Conservation (phyloP, 306 rosid genomes). For the Rubus parviflorus region DNA sequence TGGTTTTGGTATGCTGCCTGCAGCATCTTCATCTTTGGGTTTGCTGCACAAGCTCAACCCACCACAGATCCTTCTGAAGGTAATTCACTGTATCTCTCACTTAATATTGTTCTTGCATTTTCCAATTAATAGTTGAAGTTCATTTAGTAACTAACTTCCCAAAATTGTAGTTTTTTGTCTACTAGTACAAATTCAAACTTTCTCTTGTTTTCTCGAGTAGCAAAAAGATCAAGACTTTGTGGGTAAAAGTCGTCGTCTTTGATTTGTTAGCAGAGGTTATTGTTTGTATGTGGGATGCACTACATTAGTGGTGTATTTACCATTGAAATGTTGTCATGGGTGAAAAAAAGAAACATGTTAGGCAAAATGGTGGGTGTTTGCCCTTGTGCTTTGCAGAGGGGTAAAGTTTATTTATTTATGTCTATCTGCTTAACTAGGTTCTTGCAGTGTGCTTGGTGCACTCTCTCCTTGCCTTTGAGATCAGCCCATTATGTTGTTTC, state of each 20-base stretch:
- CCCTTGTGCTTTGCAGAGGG: too few relatives aligned
- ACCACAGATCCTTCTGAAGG: constrained; percentile 65
- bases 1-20: constrained; percentile 6
- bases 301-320: neutral
- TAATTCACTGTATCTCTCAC: neutral
- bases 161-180: neutral
- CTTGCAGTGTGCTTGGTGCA: neutral
- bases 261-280: neutral
- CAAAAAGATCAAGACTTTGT: neutral
- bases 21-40: neutral
- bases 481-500: neutral
- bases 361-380: too few relatives aligned
- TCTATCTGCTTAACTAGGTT: neutral
- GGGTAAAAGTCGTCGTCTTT: neutral
- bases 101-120: neutral
- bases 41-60: constrained; percentile 3
- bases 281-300: too few relatives aligned
- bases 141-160: neutral
- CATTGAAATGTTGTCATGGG: neutral
- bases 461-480: neutral
- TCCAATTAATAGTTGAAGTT: neutral
- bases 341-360: neutral
- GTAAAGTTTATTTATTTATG: too few relatives aligned
- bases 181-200: too few relatives aligned
- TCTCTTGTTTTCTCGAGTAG: neutral